Conservation (phyloP, 2,329 filamentous ascomycete genomes). For the Ceratocystiopsis minuta region DNA sequence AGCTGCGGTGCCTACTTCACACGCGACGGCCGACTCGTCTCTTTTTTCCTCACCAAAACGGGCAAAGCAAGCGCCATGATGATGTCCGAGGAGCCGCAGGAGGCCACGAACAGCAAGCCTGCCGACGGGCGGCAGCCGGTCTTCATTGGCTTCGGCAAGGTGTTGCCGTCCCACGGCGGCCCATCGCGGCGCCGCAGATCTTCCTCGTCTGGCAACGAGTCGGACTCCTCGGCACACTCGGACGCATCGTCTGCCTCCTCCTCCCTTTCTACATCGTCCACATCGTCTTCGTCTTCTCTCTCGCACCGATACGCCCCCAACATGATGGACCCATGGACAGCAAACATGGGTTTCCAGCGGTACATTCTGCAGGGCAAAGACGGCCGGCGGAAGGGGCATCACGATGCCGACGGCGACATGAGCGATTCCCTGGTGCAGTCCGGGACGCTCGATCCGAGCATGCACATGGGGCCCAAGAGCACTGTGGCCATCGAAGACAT, state of each 20-base stretch:
- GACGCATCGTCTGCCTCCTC: slow-evolving; percentile 24
- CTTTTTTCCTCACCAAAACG: slow-evolving; percentile 53
- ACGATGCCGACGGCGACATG: slow-evolving; percentile 1
- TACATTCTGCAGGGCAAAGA: slow-evolving; percentile 29
- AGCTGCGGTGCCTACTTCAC: slow-evolving; percentile 44
- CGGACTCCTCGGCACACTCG: slow-evolving; percentile 18
- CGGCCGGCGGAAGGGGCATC: slow-evolving; percentile 14
- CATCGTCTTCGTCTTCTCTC: background rate
- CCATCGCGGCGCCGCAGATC: slow-evolving; percentile 19
- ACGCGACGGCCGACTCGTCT: slow-evolving; percentile 42
- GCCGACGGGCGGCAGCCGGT: slow-evolving; percentile 8
- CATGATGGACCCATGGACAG: slow-evolving; percentile 8
- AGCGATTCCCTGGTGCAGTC: slow-evolving; percentile 2
- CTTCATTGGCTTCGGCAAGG: slow-evolving; percentile 10
- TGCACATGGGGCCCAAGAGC: slow-evolving; percentile 35
- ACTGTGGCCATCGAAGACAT: slow-evolving; percentile 57
- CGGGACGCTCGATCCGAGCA: slow-evolving; percentile 5
- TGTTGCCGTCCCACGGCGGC: slow-evolving; percentile 2
- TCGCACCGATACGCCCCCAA: background rate
- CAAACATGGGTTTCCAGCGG: slow-evolving; percentile 29
- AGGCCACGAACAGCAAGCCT: slow-evolving; percentile 10
- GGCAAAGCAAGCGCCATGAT: slow-evolving; percentile 32
- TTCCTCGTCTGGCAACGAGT: slow-evolving; percentile 18
- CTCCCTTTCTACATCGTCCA: background rate
- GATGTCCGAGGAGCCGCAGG: slow-evolving; percentile 27